Base-by-base conservation (phyloP, 78 protist species). In the Capsaspora owczarzaki region DNA sequence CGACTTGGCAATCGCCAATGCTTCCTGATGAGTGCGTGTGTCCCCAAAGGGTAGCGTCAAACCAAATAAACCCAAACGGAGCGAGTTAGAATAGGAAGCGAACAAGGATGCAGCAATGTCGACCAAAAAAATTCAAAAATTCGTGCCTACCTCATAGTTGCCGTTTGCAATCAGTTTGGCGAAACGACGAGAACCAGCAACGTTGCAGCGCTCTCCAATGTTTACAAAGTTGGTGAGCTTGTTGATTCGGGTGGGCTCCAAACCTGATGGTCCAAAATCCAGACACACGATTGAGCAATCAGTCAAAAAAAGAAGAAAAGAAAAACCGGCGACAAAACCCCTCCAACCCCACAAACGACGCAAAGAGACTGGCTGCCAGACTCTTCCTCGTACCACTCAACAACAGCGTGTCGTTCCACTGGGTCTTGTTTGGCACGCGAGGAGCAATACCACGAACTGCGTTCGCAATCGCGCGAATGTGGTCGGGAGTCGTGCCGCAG, bases 121-220 rank as follows among this genome's bases (percentile, higher is more conserved):
- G 51, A 46, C 51, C 51, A 46, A 46, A 12, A 5, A 12, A 5
- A 46, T 10, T 20, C n/a, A 49, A 60, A 60, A 23, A 60, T 27
- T 4, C 68, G 22, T 27, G 41, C 51, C 33, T 0, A 6, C 76
- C 47, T 90, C 97, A 81, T 81, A 98, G 51, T 97, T 42, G 77
- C 80, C 79, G 22, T 89, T 84, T 66, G 44, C 69, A 75, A 97
- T 95, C 31, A 93, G 82, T 43, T 90, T 78, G 70, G 88, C 86
- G 87, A 97, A 98, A 49, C 76, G 70, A 46, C 92, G 74, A 22
- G 99, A 96, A 49, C 99, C 99, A 4, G 96, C 91, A 14, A 98
- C 96, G 86, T 98, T 98, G 90, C 99, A 98, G n/a, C 99, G 87
- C 89, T 98, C 99, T 40, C 99, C 99, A 25, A 97, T 83, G 85